A percentile compares a stretch with the other conserved stretches of the same genome.
Conservation (phyloP, 768 basidiomycete species). For the Phanerodontia chrysosporium region DNA sequence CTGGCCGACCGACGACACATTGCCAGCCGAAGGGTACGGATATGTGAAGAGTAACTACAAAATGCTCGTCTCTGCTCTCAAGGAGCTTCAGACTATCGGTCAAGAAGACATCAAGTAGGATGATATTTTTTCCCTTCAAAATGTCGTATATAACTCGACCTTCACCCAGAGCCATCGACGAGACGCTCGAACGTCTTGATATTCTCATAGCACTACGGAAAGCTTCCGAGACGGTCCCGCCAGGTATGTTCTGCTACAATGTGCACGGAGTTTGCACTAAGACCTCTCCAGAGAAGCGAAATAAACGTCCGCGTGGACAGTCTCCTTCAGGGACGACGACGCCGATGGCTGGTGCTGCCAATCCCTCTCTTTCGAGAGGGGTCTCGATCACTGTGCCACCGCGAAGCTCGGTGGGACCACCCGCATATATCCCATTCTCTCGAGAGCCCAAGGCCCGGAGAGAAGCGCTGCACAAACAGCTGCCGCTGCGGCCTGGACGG, state of each 20-base stretch:
- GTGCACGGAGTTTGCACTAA: not conserved
- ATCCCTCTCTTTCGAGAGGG: constrained; percentile 34
- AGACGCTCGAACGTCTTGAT: constrained; percentile 63
- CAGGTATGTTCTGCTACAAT: constrained; percentile 38
- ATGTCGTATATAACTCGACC: not conserved
- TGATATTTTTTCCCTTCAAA: not conserved
- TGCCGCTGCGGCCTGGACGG: constrained; percentile 67
- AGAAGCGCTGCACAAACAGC: constrained; percentile 55
- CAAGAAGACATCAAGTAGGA: constrained; percentile 59
- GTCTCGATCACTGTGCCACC: constrained; percentile 56
- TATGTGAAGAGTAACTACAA: constrained; percentile 57
- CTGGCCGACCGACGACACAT: constrained; percentile 69
- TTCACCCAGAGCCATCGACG: constrained; percentile 59
- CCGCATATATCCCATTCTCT: constrained; percentile 44
- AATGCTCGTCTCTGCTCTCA: constrained; percentile 57
- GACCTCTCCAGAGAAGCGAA: constrained; percentile 60
- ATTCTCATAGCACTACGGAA: constrained; percentile 71
- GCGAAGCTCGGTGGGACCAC: constrained; percentile 54
- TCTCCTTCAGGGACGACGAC: constrained; percentile 61
- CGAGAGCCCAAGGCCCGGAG: constrained; percentile 67
- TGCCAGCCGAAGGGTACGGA: constrained; percentile 66
- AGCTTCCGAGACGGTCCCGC: constrained; percentile 56
- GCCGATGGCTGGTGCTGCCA: constrained; percentile 22
- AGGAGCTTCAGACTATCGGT: constrained; percentile 54
- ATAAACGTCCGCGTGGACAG: constrained; percentile 66